Conservation (phyloP, 192 early-diverging fungal genomes). For the Backusella morwellensis region DNA sequence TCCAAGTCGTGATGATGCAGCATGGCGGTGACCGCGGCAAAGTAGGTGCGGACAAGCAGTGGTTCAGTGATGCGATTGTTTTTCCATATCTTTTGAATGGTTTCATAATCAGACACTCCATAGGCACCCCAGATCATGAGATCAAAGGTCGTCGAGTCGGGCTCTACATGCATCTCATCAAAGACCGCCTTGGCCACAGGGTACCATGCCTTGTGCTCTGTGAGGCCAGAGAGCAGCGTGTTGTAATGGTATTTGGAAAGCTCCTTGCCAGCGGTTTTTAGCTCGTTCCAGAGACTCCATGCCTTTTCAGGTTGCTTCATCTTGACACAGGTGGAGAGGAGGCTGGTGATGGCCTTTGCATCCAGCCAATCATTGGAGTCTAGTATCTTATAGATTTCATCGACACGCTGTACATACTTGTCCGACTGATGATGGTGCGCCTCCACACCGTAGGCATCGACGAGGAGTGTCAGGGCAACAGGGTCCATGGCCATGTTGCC, state of each 20-base stretch:
- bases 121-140: conserved; percentile 18
- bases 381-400: neutral
- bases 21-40: neutral
- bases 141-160: conserved; percentile 17
- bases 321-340: neutral
- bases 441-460: conserved; percentile 15
- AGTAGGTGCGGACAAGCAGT: conserved; percentile 11
- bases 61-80: neutral
- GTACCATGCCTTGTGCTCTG: conserved; percentile 6
- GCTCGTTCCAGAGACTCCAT: conserved; percentile 16
- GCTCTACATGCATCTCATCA: neutral
- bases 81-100: neutral
- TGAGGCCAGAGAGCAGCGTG: conserved; percentile 3
- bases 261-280: neutral
- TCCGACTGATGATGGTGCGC: neutral
- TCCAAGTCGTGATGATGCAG: neutral
- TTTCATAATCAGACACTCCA: conserved; percentile 7
- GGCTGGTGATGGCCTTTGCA: neutral
- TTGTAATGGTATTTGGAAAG: conserved; percentile 18
- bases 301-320: conserved; percentile 10
- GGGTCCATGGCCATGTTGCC: neutral
- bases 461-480: neutral
- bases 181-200: conserved; percentile 12
- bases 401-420: neutral
- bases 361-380: neutral